Conservation (phyloP, 176 grass and related monocot species). For the Guadua angustifolia region DNA sequence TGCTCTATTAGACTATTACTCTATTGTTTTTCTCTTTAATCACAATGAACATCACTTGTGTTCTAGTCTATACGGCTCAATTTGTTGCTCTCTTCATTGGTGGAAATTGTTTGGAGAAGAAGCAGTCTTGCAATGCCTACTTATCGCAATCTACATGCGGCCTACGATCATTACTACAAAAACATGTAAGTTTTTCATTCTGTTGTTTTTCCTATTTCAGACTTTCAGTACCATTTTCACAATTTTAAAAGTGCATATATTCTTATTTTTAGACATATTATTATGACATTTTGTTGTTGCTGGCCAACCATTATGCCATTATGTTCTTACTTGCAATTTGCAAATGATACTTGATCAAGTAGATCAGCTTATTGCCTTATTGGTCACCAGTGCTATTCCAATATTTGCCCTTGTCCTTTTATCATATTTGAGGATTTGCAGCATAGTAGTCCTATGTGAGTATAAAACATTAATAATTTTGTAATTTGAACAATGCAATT, state of each 20-base stretch:
- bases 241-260: neutral
- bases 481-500: neutral
- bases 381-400: neutral
- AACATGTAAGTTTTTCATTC: conserved; percentile 68
- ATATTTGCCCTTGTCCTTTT: neutral
- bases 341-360: neutral
- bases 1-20: conserved; percentile 9
- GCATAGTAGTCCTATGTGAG: neutral
- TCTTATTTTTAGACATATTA: neutral
- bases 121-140: conserved; percentile 73
- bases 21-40: neutral
- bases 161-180: conserved; percentile 75
- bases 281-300: neutral
- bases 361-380: neutral
- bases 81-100: conserved; percentile 87
- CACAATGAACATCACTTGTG: conserved; percentile 28
- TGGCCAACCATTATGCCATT: neutral
- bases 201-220: neutral
- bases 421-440: neutral
- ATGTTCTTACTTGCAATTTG: conserved; percentile 27
- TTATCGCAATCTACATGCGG: conserved; percentile 85
- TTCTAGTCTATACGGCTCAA: conserved; percentile 77
- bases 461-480: neutral
- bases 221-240: neutral
- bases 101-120: conserved; percentile 56